Conservation (phyloP, 768 basidiomycete species). For the Tulasnella sp. region DNA sequence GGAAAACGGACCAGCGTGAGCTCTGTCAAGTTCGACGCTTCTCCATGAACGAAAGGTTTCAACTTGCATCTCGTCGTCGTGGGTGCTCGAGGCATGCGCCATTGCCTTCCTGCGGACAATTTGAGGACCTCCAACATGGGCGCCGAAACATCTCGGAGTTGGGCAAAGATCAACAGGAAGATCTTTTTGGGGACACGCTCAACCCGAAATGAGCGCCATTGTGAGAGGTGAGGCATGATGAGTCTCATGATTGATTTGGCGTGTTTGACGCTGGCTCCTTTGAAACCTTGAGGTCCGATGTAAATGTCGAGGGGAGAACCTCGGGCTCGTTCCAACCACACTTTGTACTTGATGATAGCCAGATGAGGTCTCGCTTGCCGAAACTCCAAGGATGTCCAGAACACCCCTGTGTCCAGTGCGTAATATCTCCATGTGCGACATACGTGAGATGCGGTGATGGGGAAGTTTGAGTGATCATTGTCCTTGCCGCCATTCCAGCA, state of each 20-base stretch:
- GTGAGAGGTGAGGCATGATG: background rate
- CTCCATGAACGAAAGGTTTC: background rate
- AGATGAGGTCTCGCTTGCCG: background rate
- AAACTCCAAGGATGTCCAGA: background rate
- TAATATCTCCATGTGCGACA: background rate
- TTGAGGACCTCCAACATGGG: slow-evolving; percentile 65
- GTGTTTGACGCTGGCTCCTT: background rate
- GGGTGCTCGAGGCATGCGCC: background rate
- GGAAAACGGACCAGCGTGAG: background rate
- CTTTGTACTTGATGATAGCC: background rate
- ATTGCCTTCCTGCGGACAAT: slow-evolving; percentile 50
- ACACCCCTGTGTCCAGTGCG: background rate
- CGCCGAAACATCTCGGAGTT: slow-evolving; percentile 46
- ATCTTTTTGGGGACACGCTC: background rate
- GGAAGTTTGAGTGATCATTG: background rate
- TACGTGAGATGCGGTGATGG: background rate
- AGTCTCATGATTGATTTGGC: background rate
- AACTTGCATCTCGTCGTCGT: background rate
- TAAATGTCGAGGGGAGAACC: background rate
- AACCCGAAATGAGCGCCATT: slow-evolving; percentile 38
- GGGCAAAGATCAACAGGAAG: slow-evolving; percentile 56
- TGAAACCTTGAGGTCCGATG: background rate
- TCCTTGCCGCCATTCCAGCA: background rate
- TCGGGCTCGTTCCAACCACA: background rate
- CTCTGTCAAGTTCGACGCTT: background rate